Evolutionary conservation across 768 basidiomycete genomes (phyloP).

Genomic region (Leccinum arenicola): DNA sequence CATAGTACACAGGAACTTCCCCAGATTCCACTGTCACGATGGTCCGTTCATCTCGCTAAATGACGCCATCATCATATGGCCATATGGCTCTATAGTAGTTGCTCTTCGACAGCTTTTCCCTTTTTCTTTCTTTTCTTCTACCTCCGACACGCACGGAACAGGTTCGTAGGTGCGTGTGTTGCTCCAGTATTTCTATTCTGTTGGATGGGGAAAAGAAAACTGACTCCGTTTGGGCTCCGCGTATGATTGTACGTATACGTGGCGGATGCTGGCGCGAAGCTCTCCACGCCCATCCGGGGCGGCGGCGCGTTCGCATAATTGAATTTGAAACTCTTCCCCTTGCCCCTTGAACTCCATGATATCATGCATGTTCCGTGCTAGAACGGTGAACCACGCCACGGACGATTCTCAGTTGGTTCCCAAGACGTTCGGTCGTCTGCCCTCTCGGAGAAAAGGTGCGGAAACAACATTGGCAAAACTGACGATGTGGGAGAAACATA

Average conservation of each 20-base stretch:
- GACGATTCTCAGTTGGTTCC: conserved; percentile 6
- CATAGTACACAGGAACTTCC: background rate
- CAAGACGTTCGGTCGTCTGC: background rate
- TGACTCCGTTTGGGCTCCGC: background rate
- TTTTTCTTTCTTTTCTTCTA: background rate
- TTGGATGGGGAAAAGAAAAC: background rate
- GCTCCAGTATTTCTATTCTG: background rate
- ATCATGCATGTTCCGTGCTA: background rate
- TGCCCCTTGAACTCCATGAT: background rate
- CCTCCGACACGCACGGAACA: conserved; percentile 6
- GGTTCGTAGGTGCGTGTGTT: background rate
- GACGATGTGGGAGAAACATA: conserved; percentile 6
- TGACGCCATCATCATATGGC: conserved; percentile 12
- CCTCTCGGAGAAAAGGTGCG: background rate
- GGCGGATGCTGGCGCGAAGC: conserved; percentile 19
- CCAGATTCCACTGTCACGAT: conserved; percentile 5
- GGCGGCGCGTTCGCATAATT: background rate
- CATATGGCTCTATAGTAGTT: background rate
- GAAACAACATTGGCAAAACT: background rate
- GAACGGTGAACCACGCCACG: conserved; percentile 11
- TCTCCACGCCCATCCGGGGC: background rate
- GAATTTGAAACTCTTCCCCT: background rate
- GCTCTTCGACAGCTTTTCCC: background rate
- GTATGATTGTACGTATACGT: background rate
- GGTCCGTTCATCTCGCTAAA: conserved; percentile 14